A percentile compares a stretch with the other conserved stretches of the same genome.
Conservation (phyloP, 2,329 filamentous ascomycete species). For the Teratosphaeria gauchensis region DNA sequence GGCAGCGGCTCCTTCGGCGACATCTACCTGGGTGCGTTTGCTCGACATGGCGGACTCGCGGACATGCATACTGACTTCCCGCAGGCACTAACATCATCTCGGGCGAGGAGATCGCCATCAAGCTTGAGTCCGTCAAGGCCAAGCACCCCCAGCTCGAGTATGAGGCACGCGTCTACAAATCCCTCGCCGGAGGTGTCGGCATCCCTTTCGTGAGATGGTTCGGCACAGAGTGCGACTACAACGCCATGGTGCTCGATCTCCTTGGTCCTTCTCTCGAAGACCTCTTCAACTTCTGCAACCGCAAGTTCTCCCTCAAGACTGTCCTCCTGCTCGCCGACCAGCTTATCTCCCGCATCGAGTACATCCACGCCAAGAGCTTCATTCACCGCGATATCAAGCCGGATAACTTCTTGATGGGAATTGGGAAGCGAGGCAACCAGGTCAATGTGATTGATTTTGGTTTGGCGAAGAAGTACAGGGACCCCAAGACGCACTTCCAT, state of each 20-base stretch:
- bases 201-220: constrained; percentile 99
- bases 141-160: constrained; percentile 99
- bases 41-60: background rate
- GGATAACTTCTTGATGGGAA: constrained; percentile 99
- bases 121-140: constrained; percentile 98
- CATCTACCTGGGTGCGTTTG: constrained; percentile 69
- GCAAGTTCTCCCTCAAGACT: constrained; percentile 98
- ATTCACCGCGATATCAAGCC: constrained; percentile 99
- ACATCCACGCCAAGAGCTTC: constrained; percentile 99
- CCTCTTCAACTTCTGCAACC: constrained; percentile 99
- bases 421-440: constrained; percentile 97
- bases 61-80: constrained; percentile 6
- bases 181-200: constrained; percentile 87
- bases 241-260: constrained; percentile 97
- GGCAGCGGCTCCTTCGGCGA: constrained; percentile 96
- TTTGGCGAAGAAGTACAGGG: constrained; percentile 98
- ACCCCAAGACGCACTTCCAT: constrained; percentile 99
- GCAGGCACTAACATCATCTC: constrained; percentile 98
- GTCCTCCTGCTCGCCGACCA: constrained; percentile 93
- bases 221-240: constrained; percentile 98
- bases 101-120: constrained; percentile 98
- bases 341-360: constrained; percentile 97
- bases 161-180: constrained; percentile 87
- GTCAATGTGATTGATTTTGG: constrained; percentile 99
- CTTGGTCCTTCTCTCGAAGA: constrained; percentile 94